A percentile compares a stretch with the other conserved stretches of the same genome.
These are phyloP conservation scores for Musa schizocarpa DNA, from an alignment of 176 grass and related monocot species.

Conservation along the genomic window DNA sequence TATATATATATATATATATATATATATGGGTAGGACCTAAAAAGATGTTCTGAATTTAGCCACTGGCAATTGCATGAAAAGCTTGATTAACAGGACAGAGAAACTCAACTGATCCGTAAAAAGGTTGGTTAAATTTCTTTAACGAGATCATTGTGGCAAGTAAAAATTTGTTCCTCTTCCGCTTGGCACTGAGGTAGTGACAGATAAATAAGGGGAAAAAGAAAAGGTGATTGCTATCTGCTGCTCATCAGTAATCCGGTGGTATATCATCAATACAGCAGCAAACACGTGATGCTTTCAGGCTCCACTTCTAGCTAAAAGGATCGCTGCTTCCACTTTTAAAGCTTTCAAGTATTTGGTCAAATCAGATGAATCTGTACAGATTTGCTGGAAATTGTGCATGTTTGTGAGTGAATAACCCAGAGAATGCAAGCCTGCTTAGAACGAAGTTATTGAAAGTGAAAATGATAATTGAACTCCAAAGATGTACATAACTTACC, in stretches of 20 bases:
- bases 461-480: not conserved
- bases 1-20: not conserved
- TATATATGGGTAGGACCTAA: not conserved
- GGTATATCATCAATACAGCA: not conserved
- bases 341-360: not conserved
- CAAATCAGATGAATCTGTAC: slow-evolving; percentile 1
- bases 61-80: not conserved
- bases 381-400: not conserved
- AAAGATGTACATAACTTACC: not conserved
- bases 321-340: not conserved
- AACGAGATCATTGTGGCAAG: not conserved
- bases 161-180: not conserved
- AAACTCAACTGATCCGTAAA: not conserved
- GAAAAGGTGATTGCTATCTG: not conserved
- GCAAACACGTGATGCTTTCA: not conserved
- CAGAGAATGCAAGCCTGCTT: not conserved
- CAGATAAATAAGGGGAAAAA: not conserved
- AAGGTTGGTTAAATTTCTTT: not conserved
- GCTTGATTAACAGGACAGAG: not conserved
- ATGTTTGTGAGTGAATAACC: not conserved
- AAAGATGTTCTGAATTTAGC: not conserved
- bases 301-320: not conserved
- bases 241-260: not conserved
- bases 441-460: not conserved
- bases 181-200: not conserved